Percentiles rank a stretch among this genome's conserved stretches.
Evolutionary conservation across 768 basidiomycete species (phyloP).

Genomic region (Lactarius psammicola): DNA sequence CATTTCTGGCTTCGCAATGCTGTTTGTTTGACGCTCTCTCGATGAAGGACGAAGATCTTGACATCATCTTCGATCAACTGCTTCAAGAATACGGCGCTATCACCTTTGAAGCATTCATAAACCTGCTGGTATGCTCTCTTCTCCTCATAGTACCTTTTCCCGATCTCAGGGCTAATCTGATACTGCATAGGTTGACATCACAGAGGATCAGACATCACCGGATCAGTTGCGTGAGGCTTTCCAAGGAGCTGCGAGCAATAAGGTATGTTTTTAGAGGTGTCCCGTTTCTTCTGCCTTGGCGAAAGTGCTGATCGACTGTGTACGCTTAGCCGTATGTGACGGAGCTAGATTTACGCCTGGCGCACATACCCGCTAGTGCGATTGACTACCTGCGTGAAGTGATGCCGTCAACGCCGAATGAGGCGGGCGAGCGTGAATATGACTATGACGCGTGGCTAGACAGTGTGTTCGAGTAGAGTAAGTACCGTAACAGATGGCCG

Average conservation of each 20-base stretch:
- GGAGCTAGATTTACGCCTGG: slow-evolving; percentile 85
- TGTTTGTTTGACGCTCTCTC: background rate
- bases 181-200: slow-evolving; percentile 77
- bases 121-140: slow-evolving; percentile 65
- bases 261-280: slow-evolving; percentile 49
- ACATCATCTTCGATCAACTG: slow-evolving; percentile 77
- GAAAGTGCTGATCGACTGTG: slow-evolving; percentile 8
- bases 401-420: slow-evolving; percentile 62
- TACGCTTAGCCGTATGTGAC: slow-evolving; percentile 78
- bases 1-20: background rate
- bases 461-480: slow-evolving; percentile 60
- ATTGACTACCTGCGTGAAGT: slow-evolving; percentile 81
- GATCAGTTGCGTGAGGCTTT: slow-evolving; percentile 93
- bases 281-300: background rate
- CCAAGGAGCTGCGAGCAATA: slow-evolving; percentile 85
- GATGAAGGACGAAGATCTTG: slow-evolving; percentile 79
- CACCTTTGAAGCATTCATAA: slow-evolving; percentile 92
- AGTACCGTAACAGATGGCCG: background rate
- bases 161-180: background rate
- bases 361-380: slow-evolving; percentile 69
- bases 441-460: slow-evolving; percentile 84
- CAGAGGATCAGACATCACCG: slow-evolving; percentile 90
- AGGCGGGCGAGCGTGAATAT: slow-evolving; percentile 62
- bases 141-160: slow-evolving; percentile 27
- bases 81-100: slow-evolving; percentile 82